phyloP scores from a whole-genome alignment of 2,329 filamentous ascomycete genomes.

The Ophiostoma ulmi region DNA sequence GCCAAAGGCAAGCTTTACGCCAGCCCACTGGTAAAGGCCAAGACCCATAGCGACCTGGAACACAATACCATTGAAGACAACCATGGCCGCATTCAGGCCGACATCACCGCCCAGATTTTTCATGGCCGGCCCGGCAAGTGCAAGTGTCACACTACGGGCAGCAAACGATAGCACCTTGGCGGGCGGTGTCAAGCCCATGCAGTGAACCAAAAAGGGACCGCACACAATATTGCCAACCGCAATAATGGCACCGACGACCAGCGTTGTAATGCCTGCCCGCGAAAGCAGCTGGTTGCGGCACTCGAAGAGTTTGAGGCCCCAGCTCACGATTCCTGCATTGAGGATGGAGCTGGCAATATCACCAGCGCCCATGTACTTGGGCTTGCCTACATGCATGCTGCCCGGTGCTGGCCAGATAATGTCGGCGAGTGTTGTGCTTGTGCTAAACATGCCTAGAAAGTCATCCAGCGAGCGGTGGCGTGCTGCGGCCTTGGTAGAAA shows the following conservation, averaged over 20 bases:
- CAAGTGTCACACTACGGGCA: constrained; percentile 47
- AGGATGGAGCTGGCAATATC: constrained; percentile 47
- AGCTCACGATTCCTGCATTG: constrained; percentile 47
- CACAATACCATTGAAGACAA: constrained; percentile 48
- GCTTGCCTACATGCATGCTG: not conserved
- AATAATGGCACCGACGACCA: constrained; percentile 36
- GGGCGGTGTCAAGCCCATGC: constrained; percentile 36
- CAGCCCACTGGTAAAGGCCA: constrained; percentile 29
- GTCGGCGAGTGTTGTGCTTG: constrained; percentile 32
- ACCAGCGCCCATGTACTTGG: constrained; percentile 39
- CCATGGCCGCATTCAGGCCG: constrained; percentile 46
- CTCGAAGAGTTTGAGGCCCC: constrained; percentile 52
- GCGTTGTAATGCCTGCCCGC: constrained; percentile 38
- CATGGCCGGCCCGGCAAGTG: constrained; percentile 46
- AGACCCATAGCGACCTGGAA: constrained; percentile 37
- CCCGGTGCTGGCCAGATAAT: constrained; percentile 25
- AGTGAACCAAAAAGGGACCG: constrained; percentile 38
- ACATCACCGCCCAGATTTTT: constrained; percentile 42
- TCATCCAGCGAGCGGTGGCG: constrained; percentile 26
- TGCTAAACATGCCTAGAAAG: constrained; percentile 32
- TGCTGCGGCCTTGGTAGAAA: constrained; percentile 37
- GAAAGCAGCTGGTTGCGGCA: constrained; percentile 45
- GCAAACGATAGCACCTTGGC: constrained; percentile 43
- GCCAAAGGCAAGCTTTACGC: not conserved
- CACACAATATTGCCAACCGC: constrained; percentile 42